These are phyloP conservation scores for Acorus gramineus DNA, from an alignment of 106 monocot genomes.

Conservation along the genomic window DNA sequence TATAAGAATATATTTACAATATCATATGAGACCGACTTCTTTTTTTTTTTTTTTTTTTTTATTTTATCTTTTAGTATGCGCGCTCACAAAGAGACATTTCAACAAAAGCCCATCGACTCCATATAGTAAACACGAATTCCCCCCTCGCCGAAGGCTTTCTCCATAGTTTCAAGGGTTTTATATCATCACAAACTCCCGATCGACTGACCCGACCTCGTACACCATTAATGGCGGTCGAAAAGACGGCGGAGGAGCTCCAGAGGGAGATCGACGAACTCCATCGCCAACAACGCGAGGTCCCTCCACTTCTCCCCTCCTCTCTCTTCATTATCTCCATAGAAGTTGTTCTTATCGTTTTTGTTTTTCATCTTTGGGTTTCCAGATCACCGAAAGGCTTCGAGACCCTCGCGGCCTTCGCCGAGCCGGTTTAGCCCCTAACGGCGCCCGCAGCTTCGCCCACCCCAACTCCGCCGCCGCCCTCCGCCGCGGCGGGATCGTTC, in stretches of 20 bases:
- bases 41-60: too few relatives aligned
- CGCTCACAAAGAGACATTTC: too few relatives aligned
- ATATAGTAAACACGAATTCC: too few relatives aligned
- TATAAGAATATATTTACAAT: too few relatives aligned
- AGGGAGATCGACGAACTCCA: conserved; percentile 93
- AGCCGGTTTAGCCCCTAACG: conserved; percentile 24
- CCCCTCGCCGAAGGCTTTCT: too few relatives aligned
- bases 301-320: neutral
- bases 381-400: conserved; percentile 86
- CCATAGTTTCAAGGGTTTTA: too few relatives aligned
- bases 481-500: conserved; percentile 42
- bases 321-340: neutral
- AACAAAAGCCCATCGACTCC: too few relatives aligned
- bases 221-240: conserved; percentile 29
- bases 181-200: too few relatives aligned
- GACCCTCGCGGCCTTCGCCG: conserved; percentile 88
- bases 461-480: neutral
- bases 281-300: conserved; percentile 91
- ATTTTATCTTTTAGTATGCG: too few relatives aligned
- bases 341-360: neutral
- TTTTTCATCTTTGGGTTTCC: conserved; percentile 1
- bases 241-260: conserved; percentile 86
- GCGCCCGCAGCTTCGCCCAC: conserved; percentile 9
- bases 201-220: too few relatives aligned
- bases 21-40: too few relatives aligned